Evolutionary conservation across 2,329 filamentous ascomycete genomes (phyloP).

Genomic region (Gremmenia infestans): DNA sequence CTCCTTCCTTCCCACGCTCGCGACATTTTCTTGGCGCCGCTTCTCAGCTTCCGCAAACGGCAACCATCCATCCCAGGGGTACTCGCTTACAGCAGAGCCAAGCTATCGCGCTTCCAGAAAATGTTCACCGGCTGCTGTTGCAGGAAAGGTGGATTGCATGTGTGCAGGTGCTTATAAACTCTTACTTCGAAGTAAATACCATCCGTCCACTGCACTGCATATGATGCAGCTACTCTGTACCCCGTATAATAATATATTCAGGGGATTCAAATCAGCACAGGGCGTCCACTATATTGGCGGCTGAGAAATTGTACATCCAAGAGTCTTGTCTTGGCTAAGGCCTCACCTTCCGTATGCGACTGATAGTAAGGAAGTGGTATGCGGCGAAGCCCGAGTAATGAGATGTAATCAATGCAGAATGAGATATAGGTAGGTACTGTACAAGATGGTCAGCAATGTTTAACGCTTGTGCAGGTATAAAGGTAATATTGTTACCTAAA

Average conservation of each 20-base stretch:
- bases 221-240: too few relatives aligned
- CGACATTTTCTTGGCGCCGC: background rate
- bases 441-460: background rate
- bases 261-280: too few relatives aligned
- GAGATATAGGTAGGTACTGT: too few relatives aligned
- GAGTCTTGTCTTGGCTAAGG: background rate
- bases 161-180: too few relatives aligned
- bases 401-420: background rate
- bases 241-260: too few relatives aligned
- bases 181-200: background rate
- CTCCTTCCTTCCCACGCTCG: background rate
- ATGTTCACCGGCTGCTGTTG: background rate
- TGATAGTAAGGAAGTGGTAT: background rate
- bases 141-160: background rate
- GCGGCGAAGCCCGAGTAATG: background rate
- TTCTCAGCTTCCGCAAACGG: slow-evolving; percentile 8
- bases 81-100: background rate
- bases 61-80: background rate
- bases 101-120: background rate
- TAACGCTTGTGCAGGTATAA: background rate
- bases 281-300: too few relatives aligned
- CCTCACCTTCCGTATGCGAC: background rate
- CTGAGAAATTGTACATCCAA: background rate
- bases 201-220: background rate
- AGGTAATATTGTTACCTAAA: background rate